phyloP scores from a whole-genome alignment of 2,329 filamentous ascomycete species.

The Cercospora sesami region DNA sequence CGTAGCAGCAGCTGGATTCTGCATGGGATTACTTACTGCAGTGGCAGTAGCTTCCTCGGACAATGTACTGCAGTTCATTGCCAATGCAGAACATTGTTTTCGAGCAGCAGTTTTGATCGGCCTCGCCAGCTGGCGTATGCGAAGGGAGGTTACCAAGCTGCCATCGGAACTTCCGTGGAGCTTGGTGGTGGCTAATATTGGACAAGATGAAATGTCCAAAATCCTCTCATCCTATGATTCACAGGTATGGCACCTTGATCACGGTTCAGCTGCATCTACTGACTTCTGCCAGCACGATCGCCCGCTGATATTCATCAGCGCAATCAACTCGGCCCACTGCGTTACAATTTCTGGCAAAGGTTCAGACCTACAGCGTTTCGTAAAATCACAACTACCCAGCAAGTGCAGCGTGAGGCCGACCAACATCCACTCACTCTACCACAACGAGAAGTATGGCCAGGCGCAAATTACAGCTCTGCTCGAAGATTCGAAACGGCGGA shows the following conservation, averaged over 20 bases:
- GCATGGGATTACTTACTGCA: slow-evolving; percentile 14
- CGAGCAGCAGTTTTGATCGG: slow-evolving; percentile 13
- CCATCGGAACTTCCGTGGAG: slow-evolving; percentile 14
- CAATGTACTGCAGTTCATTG: background rate
- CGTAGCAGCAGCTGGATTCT: slow-evolving; percentile 11
- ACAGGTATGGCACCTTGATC: background rate
- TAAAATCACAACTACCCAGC: background rate
- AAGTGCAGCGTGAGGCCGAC: slow-evolving; percentile 11
- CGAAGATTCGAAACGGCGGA: background rate
- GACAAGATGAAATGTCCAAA: slow-evolving; percentile 2
- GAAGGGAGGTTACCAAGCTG: background rate
- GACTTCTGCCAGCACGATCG: background rate
- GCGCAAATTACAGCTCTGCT: background rate
- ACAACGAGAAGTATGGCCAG: background rate
- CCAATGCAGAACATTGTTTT: slow-evolving; percentile 14
- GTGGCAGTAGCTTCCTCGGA: slow-evolving; percentile 10
- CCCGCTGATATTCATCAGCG: slow-evolving; percentile 8
- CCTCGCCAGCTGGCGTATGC: slow-evolving; percentile 3
- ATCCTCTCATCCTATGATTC: background rate
- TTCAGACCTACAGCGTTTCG: background rate
- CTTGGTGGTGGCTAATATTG: slow-evolving; percentile 6
- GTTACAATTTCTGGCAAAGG: slow-evolving; percentile 12
- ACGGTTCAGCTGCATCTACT: background rate
- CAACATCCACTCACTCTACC: slow-evolving; percentile 15
- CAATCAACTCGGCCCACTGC: slow-evolving; percentile 4